Conservation (phyloP, 2,329 filamentous ascomycete species). For the Cladosporium sp. region DNA sequence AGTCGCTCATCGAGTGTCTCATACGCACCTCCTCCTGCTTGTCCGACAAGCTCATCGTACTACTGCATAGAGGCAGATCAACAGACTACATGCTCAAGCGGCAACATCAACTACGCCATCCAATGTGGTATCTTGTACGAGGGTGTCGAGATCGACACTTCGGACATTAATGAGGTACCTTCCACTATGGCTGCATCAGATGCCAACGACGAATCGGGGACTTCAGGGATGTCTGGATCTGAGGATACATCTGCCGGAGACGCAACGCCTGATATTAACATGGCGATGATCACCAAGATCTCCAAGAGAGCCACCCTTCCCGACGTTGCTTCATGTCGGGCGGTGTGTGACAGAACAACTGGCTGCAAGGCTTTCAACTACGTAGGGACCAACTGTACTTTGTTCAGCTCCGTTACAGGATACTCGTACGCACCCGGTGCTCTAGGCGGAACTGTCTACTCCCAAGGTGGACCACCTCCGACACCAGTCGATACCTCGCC, state of each 20-base stretch:
- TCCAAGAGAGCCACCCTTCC: conserved; percentile 24
- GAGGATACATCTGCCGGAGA: background rate
- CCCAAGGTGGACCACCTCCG: background rate
- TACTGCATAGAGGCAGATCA: conserved; percentile 13
- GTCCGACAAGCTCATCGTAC: conserved; percentile 14
- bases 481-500: conserved; percentile 18
- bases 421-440: conserved; percentile 26
- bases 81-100: conserved; percentile 20
- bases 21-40: conserved; percentile 18
- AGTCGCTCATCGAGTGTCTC: conserved; percentile 18
- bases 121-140: conserved; percentile 26
- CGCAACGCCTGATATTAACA: background rate
- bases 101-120: conserved; percentile 21
- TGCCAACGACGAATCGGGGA: background rate
- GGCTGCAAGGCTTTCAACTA: conserved; percentile 35
- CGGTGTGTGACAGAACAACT: conserved; percentile 28
- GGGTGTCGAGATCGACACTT: conserved; percentile 27
- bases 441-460: conserved; percentile 22
- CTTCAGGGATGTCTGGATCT: background rate
- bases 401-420: conserved; percentile 33
- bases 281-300: conserved; percentile 16
- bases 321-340: conserved; percentile 24
- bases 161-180: conserved; percentile 7
- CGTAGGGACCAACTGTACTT: conserved; percentile 30
- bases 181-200: background rate